A percentile compares a stretch with the other conserved stretches of the same genome.
These are phyloP conservation scores for Lasiosphaeris hirsuta DNA, from an alignment of 495 filamentous ascomycete genomes.

Conservation along the genomic window DNA sequence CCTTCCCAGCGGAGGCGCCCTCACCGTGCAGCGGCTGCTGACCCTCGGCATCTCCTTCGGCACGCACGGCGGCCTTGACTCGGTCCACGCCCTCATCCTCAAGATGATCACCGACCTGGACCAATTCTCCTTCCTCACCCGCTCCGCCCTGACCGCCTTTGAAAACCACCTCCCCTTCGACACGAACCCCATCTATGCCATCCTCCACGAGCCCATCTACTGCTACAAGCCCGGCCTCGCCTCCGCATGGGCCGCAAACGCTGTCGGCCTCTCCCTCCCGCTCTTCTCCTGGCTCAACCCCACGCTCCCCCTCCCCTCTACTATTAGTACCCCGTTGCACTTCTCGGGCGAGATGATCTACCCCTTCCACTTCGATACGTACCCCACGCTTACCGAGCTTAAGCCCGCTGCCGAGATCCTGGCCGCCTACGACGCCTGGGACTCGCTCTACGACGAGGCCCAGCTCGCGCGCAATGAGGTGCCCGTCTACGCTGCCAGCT, in stretches of 20 bases:
- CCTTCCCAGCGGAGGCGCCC: conserved; percentile 62
- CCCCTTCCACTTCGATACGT: conserved; percentile 74
- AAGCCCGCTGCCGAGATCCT: conserved; percentile 64
- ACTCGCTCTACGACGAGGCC: conserved; percentile 66
- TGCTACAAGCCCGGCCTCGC: conserved; percentile 51
- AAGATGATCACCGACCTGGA: conserved; percentile 66
- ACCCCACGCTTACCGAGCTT: conserved; percentile 64
- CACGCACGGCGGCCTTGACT: conserved; percentile 67
- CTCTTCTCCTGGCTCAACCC: conserved; percentile 45
- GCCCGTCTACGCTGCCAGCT: conserved; percentile 84
- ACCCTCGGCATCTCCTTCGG: conserved; percentile 76
- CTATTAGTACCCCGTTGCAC: conserved; percentile 54
- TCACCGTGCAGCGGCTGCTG: conserved; percentile 69
- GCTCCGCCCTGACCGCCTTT: conserved; percentile 62
- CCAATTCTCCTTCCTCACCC: conserved; percentile 66
- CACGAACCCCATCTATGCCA: conserved; percentile 72
- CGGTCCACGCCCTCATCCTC: conserved; percentile 67
- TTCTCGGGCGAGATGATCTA: conserved; percentile 95
- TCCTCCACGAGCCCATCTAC: conserved; percentile 85
- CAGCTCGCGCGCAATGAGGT: conserved; percentile 76
- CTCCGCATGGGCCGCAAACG: conserved; percentile 48
- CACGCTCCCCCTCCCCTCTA: conserved; percentile 14
- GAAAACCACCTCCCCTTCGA: conserved; percentile 68
- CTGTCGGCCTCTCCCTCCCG: conserved; percentile 34
- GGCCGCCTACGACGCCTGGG: conserved; percentile 66